Percentiles rank a stretch among this genome's conserved stretches.
phyloP scores from a whole-genome alignment of 345 rosid species.

The Populus simonii region DNA sequence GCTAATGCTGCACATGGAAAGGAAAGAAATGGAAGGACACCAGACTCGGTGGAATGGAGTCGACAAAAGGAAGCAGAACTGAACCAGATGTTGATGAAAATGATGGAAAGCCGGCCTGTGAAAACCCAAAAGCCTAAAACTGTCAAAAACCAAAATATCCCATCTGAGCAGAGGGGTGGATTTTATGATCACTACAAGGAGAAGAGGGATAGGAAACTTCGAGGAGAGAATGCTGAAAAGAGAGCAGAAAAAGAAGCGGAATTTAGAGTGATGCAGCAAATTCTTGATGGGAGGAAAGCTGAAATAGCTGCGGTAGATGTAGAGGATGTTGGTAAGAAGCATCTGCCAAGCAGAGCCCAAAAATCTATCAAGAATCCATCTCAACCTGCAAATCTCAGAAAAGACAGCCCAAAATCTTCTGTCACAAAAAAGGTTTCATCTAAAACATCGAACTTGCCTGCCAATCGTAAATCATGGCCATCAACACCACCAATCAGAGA shows the following conservation, averaged over 20 bases:
- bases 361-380: constrained; percentile 30
- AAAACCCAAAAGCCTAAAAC: constrained; percentile 22
- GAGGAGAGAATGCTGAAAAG: constrained; percentile 50
- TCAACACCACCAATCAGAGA: constrained; percentile 45
- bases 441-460: constrained; percentile 38
- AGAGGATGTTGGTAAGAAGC: constrained; percentile 37
- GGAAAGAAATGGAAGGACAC: constrained; percentile 30
- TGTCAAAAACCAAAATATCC: constrained; percentile 23
- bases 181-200: constrained; percentile 55
- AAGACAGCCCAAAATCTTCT: constrained; percentile 39
- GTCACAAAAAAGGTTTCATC: constrained; percentile 37
- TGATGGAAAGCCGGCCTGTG: constrained; percentile 37
- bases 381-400: constrained; percentile 35
- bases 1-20: constrained; percentile 21
- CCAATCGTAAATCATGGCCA: constrained; percentile 60
- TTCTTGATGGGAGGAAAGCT: constrained; percentile 49
- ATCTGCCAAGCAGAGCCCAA: constrained; percentile 31
- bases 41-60: constrained; percentile 46
- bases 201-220: constrained; percentile 56
- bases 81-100: constrained; percentile 48
- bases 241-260: constrained; percentile 50
- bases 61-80: constrained; percentile 54
- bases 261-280: constrained; percentile 47
- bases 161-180: constrained; percentile 50
- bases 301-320: constrained; percentile 38